Evolutionary conservation across 495 filamentous ascomycete genomes (phyloP).

Genomic region (Glutinoglossum americanum): DNA sequence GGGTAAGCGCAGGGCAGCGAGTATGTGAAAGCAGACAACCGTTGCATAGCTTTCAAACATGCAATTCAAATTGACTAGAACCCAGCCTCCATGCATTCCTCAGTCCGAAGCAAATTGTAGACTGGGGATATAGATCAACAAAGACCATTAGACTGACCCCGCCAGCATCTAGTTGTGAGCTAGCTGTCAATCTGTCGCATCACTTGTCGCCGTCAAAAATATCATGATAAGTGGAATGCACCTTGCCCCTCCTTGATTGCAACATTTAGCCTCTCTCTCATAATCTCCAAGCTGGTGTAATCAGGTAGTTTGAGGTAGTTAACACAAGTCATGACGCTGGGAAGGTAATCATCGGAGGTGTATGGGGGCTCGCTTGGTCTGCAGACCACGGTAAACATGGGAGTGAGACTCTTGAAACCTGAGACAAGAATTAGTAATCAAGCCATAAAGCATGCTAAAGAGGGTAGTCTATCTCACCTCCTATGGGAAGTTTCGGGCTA

Average conservation of each 20-base stretch:
- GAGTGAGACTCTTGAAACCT: slow-evolving; percentile 94
- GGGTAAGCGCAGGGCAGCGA: neutral
- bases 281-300: slow-evolving; percentile 60
- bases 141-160: neutral
- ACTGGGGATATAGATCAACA: neutral
- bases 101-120: neutral
- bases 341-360: slow-evolving; percentile 87
- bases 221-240: slow-evolving; percentile 84
- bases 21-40: neutral
- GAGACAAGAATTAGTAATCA: slow-evolving; percentile 6
- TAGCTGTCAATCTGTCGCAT: neutral
- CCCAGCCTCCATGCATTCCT: neutral
- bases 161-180: neutral
- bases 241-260: slow-evolving; percentile 97
- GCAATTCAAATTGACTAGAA: neutral
- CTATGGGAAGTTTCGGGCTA: slow-evolving; percentile 95
- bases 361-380: slow-evolving; percentile 91
- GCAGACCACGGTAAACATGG: slow-evolving; percentile 97
- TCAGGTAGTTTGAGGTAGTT: slow-evolving; percentile 98
- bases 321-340: slow-evolving; percentile 98
- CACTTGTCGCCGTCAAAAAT: neutral
- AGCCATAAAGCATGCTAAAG: slow-evolving; percentile 2
- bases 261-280: slow-evolving; percentile 52
- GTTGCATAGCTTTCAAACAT: neutral
- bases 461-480: slow-evolving; percentile 39